A percentile compares a stretch with the other conserved stretches of the same genome.
Conservation (phyloP, 108 stramenopile genomes). For the Fragilariopsis cylindrus region DNA sequence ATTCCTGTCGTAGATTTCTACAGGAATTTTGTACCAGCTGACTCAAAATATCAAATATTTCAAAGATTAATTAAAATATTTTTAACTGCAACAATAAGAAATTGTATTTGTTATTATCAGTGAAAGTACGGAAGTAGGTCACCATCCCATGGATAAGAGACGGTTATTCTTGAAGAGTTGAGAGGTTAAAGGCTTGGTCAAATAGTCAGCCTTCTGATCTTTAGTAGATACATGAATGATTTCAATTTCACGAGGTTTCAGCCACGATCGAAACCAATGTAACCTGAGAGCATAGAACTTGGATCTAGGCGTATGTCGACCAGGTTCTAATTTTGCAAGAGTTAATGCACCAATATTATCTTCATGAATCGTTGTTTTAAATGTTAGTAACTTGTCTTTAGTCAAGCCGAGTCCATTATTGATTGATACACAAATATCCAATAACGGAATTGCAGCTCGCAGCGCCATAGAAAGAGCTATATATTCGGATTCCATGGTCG, state of each 20-base stretch:
- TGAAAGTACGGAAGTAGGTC: background rate
- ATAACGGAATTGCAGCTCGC: conserved; percentile 41
- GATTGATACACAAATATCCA: conserved; percentile 12
- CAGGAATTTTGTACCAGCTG: too few relatives aligned
- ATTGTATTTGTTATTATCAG: too few relatives aligned
- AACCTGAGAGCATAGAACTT: conserved; percentile 52
- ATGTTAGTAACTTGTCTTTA: conserved; percentile 3
- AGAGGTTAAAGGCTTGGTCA: conserved; percentile 46
- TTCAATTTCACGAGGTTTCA: conserved; percentile 7
- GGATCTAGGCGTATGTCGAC: conserved; percentile 42
- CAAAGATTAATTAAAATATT: too few relatives aligned
- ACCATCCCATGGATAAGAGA: conserved; percentile 40
- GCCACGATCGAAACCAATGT: conserved; percentile 48
- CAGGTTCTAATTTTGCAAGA: conserved; percentile 29
- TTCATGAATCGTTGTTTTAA: conserved; percentile 43
- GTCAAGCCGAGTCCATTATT: background rate
- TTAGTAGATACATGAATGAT: conserved; percentile 19
- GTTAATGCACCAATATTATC: conserved; percentile 51
- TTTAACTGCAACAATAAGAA: too few relatives aligned
- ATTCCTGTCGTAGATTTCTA: too few relatives aligned
- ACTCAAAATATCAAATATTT: too few relatives aligned
- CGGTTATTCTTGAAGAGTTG: conserved; percentile 12
- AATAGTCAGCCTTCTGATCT: conserved; percentile 36
- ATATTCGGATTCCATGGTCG: conserved; percentile 54
- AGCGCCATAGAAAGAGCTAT: conserved; percentile 46